Conservation (phyloP, 352 stramenopile genomes). For the Phytophthora pini region DNA sequence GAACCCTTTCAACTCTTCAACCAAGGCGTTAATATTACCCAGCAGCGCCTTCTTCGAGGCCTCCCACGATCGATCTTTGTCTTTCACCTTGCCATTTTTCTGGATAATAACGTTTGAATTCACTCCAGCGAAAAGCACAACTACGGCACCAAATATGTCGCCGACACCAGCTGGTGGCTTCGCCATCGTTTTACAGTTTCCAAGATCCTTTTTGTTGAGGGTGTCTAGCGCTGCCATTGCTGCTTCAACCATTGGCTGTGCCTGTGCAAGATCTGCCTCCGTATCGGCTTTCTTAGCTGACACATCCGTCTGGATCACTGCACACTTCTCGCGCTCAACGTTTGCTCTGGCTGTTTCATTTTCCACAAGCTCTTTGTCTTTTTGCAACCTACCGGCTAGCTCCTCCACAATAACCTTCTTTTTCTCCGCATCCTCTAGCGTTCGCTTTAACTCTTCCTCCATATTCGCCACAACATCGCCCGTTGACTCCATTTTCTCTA, state of each 20-base stretch:
- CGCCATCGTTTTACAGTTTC: constrained; percentile 93
- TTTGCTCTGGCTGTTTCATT: constrained; percentile 92
- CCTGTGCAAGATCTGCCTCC: constrained; percentile 74
- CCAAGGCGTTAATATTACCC: constrained; percentile 93
- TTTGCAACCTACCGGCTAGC: constrained; percentile 89
- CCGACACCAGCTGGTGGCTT: constrained; percentile 90
- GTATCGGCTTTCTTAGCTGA: constrained; percentile 89
- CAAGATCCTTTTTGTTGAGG: constrained; percentile 91
- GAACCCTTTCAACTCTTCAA: constrained; percentile 91
- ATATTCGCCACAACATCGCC: constrained; percentile 91
- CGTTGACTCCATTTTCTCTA: constrained; percentile 92
- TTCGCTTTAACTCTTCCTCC: constrained; percentile 91
- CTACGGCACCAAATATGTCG: constrained; percentile 84
- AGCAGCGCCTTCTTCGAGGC: constrained; percentile 93
- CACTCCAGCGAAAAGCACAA: constrained; percentile 78
- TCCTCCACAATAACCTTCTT: constrained; percentile 94
- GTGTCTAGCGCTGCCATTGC: constrained; percentile 92
- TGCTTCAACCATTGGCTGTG: constrained; percentile 83
- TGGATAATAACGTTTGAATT: constrained; percentile 79
- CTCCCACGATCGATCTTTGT: constrained; percentile 95
- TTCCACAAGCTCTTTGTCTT: constrained; percentile 94
- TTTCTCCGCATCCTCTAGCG: constrained; percentile 91
- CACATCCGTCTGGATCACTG: constrained; percentile 93
- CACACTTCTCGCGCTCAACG: constrained; percentile 91
- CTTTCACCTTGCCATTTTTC: constrained; percentile 95